Evolutionary conservation across 129 eudicot genomes (phyloP).

Genomic region (Flaveria ramosissima): DNA sequence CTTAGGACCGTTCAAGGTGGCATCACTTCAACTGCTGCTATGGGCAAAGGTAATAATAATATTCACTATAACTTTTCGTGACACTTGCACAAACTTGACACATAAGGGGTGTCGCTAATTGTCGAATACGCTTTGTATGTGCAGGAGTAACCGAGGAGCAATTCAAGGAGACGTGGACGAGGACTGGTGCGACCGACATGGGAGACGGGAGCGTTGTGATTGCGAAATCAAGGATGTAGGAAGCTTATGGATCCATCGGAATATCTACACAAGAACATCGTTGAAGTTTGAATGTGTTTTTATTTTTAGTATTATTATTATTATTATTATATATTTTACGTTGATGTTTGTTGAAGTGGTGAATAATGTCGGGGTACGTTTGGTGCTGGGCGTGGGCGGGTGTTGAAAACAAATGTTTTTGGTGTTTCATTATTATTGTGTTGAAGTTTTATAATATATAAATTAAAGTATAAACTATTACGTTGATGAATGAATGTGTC

Average conservation of each 20-base stretch:
- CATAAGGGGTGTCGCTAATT: neutral
- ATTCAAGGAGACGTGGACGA: constrained; percentile 78
- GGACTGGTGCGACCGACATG: constrained; percentile 61
- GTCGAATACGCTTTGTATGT: neutral
- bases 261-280: neutral
- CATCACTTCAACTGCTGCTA: constrained; percentile 95
- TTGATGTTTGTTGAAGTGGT: constrained; percentile 13
- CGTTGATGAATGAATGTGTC: constrained; percentile 1
- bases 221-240: constrained; percentile 76
- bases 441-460: constrained; percentile 2
- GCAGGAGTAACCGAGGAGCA: constrained; percentile 96
- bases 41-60: constrained; percentile 76
- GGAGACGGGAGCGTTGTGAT: constrained; percentile 64
- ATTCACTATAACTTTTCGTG: neutral
- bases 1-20: constrained; percentile 98
- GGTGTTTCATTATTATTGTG: constrained; percentile 16
- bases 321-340: neutral
- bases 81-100: neutral
- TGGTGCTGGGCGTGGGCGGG: constrained; percentile 11
- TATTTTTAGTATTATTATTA: neutral
- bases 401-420: constrained; percentile 27
- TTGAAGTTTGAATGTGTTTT: constrained; percentile 1
- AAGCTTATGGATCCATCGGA: neutral
- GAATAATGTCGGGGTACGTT: constrained; percentile 29
- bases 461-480: neutral